phyloP scores from a whole-genome alignment of 2,329 filamentous ascomycete genomes.

The Aspergillus pseudoterreus region DNA sequence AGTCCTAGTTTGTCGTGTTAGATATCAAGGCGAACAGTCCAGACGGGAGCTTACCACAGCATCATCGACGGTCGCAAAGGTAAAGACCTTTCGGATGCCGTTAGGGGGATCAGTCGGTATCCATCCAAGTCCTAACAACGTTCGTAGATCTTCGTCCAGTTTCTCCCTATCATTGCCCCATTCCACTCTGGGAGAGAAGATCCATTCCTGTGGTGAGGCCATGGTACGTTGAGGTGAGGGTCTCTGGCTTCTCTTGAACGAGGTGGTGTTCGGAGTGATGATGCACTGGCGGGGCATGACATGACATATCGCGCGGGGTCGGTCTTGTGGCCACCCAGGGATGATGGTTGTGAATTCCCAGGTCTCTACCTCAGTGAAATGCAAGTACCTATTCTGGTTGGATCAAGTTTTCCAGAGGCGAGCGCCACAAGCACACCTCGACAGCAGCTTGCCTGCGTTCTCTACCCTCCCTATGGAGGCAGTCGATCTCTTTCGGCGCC shows the following conservation, averaged over 20 bases:
- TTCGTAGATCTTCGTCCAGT: not conserved
- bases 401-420: too few species aligned
- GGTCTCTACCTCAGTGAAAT: too few species aligned
- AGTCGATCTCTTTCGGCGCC: too few species aligned
- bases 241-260: not conserved
- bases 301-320: not conserved
- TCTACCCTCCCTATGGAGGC: too few species aligned
- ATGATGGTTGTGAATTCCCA: too few species aligned
- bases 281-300: not conserved
- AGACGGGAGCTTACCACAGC: not conserved
- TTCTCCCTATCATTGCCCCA: not conserved
- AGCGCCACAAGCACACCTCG: too few species aligned
- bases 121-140: not conserved
- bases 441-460: too few species aligned
- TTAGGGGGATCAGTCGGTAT: not conserved
- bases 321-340: too few species aligned
- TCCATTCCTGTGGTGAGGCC: not conserved
- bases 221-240: not conserved
- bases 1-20: not conserved
- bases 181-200: not conserved
- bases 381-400: too few species aligned
- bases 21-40: not conserved
- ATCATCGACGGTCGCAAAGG: not conserved
- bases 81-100: not conserved
- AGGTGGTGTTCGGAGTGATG: not conserved